Evolutionary conservation across 2,329 filamentous ascomycete species (phyloP).

Genomic region (Aspergillus novofumigatus): DNA sequence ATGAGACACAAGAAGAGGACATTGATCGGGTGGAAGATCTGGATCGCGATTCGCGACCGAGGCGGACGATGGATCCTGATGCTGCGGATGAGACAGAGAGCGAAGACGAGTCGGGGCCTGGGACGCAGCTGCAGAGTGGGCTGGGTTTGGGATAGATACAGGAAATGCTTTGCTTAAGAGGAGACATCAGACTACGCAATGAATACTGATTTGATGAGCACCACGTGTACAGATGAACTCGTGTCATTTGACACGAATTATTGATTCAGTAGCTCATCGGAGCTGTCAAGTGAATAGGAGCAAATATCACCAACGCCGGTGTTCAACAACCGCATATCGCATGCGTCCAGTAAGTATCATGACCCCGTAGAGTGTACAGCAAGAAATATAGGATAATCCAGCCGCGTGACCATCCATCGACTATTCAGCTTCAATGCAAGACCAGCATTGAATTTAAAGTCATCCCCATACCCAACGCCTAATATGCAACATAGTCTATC

Average conservation of each 20-base stretch:
- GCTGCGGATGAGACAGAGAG: constrained; percentile 31
- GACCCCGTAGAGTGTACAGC: background rate
- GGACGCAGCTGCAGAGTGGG: constrained; percentile 28
- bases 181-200: background rate
- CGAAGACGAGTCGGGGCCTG: constrained; percentile 26
- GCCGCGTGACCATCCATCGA: background rate
- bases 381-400: background rate
- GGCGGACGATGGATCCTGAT: constrained; percentile 27
- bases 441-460: constrained; percentile 2
- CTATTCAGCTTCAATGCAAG: background rate
- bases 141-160: constrained; percentile 22
- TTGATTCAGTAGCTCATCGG: background rate
- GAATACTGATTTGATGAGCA: background rate
- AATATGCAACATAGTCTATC: constrained; percentile 28
- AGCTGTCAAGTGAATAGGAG: background rate
- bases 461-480: constrained; percentile 8
- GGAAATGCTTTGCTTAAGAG: background rate
- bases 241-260: background rate
- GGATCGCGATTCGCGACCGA: constrained; percentile 25
- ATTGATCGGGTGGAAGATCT: constrained; percentile 36
- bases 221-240: background rate
- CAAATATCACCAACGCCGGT: background rate
- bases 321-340: background rate
- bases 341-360: background rate
- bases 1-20: constrained; percentile 24